Evolutionary conservation across 2,329 filamentous ascomycete species (phyloP).

Genomic region (Aaosphaeria arxii): DNA sequence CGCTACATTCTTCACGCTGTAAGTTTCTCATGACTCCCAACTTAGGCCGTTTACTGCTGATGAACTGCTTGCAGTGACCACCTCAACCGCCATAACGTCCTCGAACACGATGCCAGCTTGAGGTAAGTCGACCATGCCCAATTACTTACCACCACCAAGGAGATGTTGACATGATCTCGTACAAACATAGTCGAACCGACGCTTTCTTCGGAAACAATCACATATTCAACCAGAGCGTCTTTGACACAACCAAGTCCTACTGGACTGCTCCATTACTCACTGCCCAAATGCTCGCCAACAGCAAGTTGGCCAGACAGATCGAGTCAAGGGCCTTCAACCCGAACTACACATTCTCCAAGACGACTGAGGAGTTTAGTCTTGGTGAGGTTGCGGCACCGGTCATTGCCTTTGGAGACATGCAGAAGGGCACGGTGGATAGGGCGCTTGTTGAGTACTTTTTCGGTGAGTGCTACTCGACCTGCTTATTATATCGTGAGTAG

Average conservation of each 20-base stretch:
- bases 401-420: slow-evolving; percentile 47
- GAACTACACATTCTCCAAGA: slow-evolving; percentile 45
- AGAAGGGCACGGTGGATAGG: slow-evolving; percentile 37
- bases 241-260: slow-evolving; percentile 45
- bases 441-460: slow-evolving; percentile 46
- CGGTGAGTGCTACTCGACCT: slow-evolving; percentile 23
- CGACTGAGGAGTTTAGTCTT: slow-evolving; percentile 44
- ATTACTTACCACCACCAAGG: neutral
- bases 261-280: slow-evolving; percentile 41
- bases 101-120: slow-evolving; percentile 50
- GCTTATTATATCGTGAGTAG: no score
- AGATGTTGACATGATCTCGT: no score
- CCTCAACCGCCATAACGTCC: slow-evolving; percentile 46
- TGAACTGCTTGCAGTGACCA: slow-evolving; percentile 25
- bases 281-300: slow-evolving; percentile 37
- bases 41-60: neutral
- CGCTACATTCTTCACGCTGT: slow-evolving; percentile 25
- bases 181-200: slow-evolving; percentile 44
- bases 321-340: slow-evolving; percentile 49
- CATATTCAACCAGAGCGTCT: slow-evolving; percentile 53
- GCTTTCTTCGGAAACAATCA: slow-evolving; percentile 52
- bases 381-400: slow-evolving; percentile 51
- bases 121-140: neutral
- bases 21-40: neutral
- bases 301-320: slow-evolving; percentile 45